Conservation (phyloP, 768 basidiomycete genomes). For the Tulasnella sp. region DNA sequence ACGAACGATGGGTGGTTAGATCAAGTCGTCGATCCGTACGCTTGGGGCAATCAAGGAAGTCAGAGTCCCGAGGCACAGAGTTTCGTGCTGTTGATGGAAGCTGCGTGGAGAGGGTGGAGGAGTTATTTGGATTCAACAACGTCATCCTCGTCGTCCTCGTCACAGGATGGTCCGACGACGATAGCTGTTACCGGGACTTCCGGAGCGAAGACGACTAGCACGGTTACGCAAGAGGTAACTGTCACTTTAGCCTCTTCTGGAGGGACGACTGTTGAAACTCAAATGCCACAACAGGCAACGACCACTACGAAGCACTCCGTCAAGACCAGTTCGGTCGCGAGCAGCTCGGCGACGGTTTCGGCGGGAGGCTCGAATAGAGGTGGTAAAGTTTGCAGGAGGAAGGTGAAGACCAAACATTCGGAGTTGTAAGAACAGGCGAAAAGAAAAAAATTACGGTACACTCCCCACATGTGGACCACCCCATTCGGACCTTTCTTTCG, state of each 20-base stretch:
- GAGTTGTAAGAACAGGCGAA: neutral
- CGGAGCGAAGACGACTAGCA: too few relatives aligned
- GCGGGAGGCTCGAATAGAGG: neutral
- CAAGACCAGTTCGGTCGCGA: neutral
- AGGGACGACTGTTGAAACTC: neutral
- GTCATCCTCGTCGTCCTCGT: neutral
- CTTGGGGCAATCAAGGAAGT: conserved; percentile 35
- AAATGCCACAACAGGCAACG: neutral
- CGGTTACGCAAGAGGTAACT: neutral
- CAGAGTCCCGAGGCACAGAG: conserved; percentile 74
- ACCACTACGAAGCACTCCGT: neutral
- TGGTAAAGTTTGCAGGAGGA: neutral
- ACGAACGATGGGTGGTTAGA: conserved; percentile 47
- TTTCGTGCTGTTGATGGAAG: conserved; percentile 42
- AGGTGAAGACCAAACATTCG: neutral
- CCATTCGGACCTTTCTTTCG: neutral
- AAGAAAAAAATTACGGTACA: too few relatives aligned
- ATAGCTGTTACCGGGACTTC: too few relatives aligned
- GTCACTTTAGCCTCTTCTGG: neutral
- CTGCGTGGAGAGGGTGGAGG: conserved; percentile 3
- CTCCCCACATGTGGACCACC: neutral
- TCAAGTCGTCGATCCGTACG: conserved; percentile 70
- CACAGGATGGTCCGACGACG: too few relatives aligned
- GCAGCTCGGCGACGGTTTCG: neutral
- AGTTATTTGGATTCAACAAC: too few relatives aligned